These are phyloP conservation scores for Epicoccum sorghinum DNA, from an alignment of 2,329 filamentous ascomycete genomes.

Conservation along the genomic window DNA sequence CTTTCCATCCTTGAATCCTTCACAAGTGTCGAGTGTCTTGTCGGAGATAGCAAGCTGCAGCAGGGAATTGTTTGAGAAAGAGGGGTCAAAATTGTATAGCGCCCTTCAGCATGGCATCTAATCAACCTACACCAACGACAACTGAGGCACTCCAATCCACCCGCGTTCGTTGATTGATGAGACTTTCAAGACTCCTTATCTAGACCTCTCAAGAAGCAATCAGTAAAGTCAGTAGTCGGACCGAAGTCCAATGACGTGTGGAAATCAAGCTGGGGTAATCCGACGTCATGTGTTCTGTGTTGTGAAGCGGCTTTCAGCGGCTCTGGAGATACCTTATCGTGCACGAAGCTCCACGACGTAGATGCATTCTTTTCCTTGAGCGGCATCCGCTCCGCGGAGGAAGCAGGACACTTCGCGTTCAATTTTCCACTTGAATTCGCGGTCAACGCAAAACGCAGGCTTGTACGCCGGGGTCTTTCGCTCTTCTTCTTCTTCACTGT, in stretches of 20 bases:
- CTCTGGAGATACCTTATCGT: constrained; percentile 28
- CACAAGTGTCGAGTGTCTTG: no score
- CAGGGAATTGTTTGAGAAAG: no score
- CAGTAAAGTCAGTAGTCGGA: constrained; percentile 31
- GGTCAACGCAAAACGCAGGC: constrained; percentile 31
- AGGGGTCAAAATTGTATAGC: no score
- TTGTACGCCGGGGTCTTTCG: constrained; percentile 23
- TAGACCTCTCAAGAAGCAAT: constrained; percentile 34
- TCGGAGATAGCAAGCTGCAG: no score
- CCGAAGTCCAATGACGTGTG: constrained; percentile 32
- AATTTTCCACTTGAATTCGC: constrained; percentile 18
- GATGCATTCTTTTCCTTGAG: constrained; percentile 36
- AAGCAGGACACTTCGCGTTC: constrained; percentile 30
- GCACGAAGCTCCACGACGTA: constrained; percentile 20
- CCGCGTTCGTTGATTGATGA: no score
- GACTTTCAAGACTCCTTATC: constrained; percentile 19
- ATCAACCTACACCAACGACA: no score
- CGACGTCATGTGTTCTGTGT: constrained; percentile 16
- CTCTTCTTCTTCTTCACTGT: constrained; percentile 50
- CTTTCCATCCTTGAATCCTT: no score
- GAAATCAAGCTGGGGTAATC: constrained; percentile 30
- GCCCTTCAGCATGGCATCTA: no score
- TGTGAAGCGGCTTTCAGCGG: constrained; percentile 1
- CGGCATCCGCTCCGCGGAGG: constrained; percentile 29
- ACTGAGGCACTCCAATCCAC: no score